Conservation (phyloP, 2,329 filamentous ascomycete species). For the Cladosporium sp. region DNA sequence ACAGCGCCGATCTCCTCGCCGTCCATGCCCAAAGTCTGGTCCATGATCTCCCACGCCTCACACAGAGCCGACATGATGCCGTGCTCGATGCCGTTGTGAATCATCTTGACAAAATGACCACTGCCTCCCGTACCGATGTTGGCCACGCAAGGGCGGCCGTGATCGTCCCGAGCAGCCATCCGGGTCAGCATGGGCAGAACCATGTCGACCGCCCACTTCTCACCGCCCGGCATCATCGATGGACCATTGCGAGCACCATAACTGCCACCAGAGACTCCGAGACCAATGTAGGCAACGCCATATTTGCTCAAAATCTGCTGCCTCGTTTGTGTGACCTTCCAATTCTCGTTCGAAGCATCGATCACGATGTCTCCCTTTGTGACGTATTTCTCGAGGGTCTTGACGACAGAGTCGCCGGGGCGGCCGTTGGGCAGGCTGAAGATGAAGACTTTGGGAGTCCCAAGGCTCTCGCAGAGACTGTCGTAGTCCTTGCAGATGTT, state of each 20-base stretch:
- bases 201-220: conserved; percentile 41
- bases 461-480: conserved; percentile 33
- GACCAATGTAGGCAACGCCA: conserved; percentile 50
- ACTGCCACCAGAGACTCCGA: conserved; percentile 55
- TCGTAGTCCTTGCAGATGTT: conserved; percentile 33
- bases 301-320: conserved; percentile 44
- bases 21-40: conserved; percentile 43
- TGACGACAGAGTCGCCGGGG: conserved; percentile 21
- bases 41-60: conserved; percentile 52
- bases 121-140: conserved; percentile 48
- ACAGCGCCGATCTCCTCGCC: conserved; percentile 48
- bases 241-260: conserved; percentile 51
- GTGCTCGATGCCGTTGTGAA: conserved; percentile 58
- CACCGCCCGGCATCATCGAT: conserved; percentile 51
- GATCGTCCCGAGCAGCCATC: conserved; percentile 47
- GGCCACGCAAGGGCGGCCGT: conserved; percentile 46
- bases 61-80: conserved; percentile 52
- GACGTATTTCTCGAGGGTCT: conserved; percentile 35
- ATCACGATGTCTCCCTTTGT: conserved; percentile 52
- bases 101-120: conserved; percentile 59
- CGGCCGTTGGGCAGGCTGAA: conserved; percentile 38
- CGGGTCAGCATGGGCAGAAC: conserved; percentile 48
- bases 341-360: conserved; percentile 54
- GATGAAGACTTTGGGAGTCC: conserved; percentile 32
- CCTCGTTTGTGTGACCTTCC: conserved; percentile 48